A percentile compares a stretch with the other conserved stretches of the same genome.
Conservation (phyloP, 495 filamentous ascomycete species). For the Paragyromitra xinjiangensis region DNA sequence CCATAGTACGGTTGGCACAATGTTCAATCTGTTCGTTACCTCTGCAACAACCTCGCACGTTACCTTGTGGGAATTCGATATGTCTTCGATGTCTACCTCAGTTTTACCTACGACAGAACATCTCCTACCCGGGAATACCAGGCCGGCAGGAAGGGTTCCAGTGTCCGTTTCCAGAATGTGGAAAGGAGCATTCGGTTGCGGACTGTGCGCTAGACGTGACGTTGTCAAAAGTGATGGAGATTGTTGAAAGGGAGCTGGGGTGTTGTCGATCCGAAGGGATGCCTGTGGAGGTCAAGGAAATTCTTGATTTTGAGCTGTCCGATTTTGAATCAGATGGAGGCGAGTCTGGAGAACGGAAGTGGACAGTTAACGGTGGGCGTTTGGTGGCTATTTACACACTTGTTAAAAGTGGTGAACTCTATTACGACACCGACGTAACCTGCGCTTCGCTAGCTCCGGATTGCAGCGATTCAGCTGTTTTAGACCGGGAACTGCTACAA, state of each 20-base stretch:
- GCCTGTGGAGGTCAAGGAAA: slow-evolving; percentile 61
- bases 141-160: slow-evolving; percentile 72
- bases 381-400: slow-evolving; percentile 69
- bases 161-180: slow-evolving; percentile 76
- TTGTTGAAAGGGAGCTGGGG: slow-evolving; percentile 56
- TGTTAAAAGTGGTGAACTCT: slow-evolving; percentile 66
- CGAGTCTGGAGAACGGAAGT: slow-evolving; percentile 55
- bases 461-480: slow-evolving; percentile 58
- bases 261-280: slow-evolving; percentile 57
- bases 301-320: slow-evolving; percentile 51
- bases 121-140: slow-evolving; percentile 75
- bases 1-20: slow-evolving; percentile 75
- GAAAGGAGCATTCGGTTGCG: slow-evolving; percentile 73
- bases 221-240: slow-evolving; percentile 64
- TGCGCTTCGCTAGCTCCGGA: slow-evolving; percentile 62
- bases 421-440: slow-evolving; percentile 59
- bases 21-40: slow-evolving; percentile 78
- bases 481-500: slow-evolving; percentile 66
- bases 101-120: slow-evolving; percentile 68
- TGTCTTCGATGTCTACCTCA: slow-evolving; percentile 79
- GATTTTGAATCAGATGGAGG: slow-evolving; percentile 56
- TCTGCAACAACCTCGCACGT: slow-evolving; percentile 72
- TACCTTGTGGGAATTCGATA: slow-evolving; percentile 83
- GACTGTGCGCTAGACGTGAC: slow-evolving; percentile 83
- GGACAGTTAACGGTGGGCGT: slow-evolving; percentile 64